Evolutionary conservation across 2,329 filamentous ascomycete genomes (phyloP).

Genomic region (Claviceps quebecensis): DNA sequence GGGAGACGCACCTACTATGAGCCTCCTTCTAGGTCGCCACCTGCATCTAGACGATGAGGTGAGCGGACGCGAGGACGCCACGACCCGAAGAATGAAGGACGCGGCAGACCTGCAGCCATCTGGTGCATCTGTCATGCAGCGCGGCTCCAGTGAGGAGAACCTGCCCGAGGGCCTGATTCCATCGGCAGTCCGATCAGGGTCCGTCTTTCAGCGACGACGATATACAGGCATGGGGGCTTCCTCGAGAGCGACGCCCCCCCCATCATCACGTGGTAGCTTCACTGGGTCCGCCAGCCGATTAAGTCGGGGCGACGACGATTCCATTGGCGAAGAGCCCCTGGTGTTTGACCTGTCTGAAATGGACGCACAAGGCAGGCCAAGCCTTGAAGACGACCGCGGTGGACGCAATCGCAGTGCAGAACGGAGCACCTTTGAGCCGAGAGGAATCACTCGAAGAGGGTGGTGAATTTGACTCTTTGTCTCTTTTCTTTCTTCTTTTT

Average conservation of each 20-base stretch:
- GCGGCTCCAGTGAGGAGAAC: constrained; percentile 30
- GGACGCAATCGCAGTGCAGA: constrained; percentile 26
- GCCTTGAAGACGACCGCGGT: constrained; percentile 39
- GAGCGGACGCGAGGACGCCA: constrained; percentile 9
- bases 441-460: constrained; percentile 22
- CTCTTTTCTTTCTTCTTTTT: not conserved
- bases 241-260: constrained; percentile 27
- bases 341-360: constrained; percentile 64
- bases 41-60: constrained; percentile 21
- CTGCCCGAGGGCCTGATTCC: constrained; percentile 31
- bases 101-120: constrained; percentile 27
- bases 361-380: constrained; percentile 42
- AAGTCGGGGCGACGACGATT: constrained; percentile 30
- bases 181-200: constrained; percentile 22
- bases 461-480: constrained; percentile 16
- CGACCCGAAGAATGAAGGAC: constrained; percentile 22
- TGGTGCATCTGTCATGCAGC: constrained; percentile 25
- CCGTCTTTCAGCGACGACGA: constrained; percentile 31
- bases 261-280: constrained; percentile 32
- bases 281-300: constrained; percentile 25
- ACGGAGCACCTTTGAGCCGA: constrained; percentile 25
- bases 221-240: constrained; percentile 27
- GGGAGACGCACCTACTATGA: constrained; percentile 50
- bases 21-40: constrained; percentile 40
- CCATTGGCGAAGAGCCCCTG: constrained; percentile 52